Evolutionary conservation across 2,329 filamentous ascomycete genomes (phyloP), one percentile per base, ranked within the genome.

Genomic region (Lanzia echinophila): DNA sequence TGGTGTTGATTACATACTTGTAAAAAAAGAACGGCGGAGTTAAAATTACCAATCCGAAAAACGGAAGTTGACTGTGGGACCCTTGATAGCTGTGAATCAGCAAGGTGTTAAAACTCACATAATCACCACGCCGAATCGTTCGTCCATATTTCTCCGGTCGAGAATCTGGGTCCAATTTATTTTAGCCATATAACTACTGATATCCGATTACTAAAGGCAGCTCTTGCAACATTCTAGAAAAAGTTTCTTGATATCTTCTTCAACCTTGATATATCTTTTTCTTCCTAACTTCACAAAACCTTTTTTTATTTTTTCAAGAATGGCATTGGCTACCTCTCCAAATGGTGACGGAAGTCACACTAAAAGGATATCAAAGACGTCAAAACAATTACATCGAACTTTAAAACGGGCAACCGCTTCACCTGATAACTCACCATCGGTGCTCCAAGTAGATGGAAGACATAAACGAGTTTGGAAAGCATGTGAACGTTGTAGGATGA

Each of bases 401-500:
- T 13, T 24, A 43, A 43, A 43, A 24, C 41, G 38, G 20, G 38
- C 38, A 8, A 41, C n/a, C 5, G 17, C n/a, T 19, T 41, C 38
- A 20, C 38, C 38, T 17, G 38, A 41, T 19, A n/a, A 10, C n/a
- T 41, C 38, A n/a, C 17, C 15, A n/a, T 17, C 38, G 6, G 20
- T 19, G 12, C n/a, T 41, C 11, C 38, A 41, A 45, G 42, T 45
- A 15, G 45, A 47, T 36, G 28, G 45, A 34, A 36, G 46, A 48
- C 46, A 19, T n/a, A 48, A 48, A 22, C 17, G 46, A 34, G 46
- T 48, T 11, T 38, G 81, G 81, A 84, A 84, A 66, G 82, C 82
- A 17, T 85, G 82, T 59, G 81, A 84, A 69, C 72, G 82, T 60
- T 85, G 81, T 72, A 73, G 81, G 60, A 84, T 84, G 79, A 85